Evolutionary conservation across 306 rosid genomes (phyloP).

Genomic region (Coriaria nepalensis): DNA sequence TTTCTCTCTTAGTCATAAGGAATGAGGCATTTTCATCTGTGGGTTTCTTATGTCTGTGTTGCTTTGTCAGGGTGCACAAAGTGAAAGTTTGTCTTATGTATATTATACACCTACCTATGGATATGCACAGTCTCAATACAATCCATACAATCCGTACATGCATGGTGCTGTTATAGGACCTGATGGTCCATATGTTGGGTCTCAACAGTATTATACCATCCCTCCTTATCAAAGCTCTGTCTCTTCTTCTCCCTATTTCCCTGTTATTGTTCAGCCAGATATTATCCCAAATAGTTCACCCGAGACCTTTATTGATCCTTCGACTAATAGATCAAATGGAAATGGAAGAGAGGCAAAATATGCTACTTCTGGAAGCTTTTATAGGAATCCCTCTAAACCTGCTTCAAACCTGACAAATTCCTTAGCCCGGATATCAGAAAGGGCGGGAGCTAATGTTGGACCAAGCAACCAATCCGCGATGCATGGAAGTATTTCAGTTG

Average conservation of each 20-base stretch:
- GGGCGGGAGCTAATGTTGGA: constrained; percentile 43
- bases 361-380: constrained; percentile 49
- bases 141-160: constrained; percentile 93
- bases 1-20: not conserved
- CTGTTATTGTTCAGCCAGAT: constrained; percentile 57
- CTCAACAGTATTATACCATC: constrained; percentile 50
- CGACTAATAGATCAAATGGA: constrained; percentile 49
- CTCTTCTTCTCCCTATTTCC: constrained; percentile 54
- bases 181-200: constrained; percentile 56
- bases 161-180: constrained; percentile 85
- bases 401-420: constrained; percentile 45
- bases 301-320: constrained; percentile 38
- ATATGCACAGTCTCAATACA: constrained; percentile 92
- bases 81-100: constrained; percentile 69
- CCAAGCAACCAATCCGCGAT: constrained; percentile 41
- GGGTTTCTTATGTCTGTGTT: constrained; percentile 12
- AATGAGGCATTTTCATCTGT: not conserved
- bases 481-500: constrained; percentile 42
- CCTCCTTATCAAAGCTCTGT: constrained; percentile 54
- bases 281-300: constrained; percentile 36
- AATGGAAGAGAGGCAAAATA: constrained; percentile 51
- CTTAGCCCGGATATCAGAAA: constrained; percentile 49
- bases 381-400: constrained; percentile 40
- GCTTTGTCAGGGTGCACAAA: constrained; percentile 57
- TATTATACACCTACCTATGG: constrained; percentile 79